Percentiles rank a stretch among this genome's conserved stretches.
phyloP scores from a whole-genome alignment of 1,284 basidiomycete species.

The Paramarasmius palmivorus region DNA sequence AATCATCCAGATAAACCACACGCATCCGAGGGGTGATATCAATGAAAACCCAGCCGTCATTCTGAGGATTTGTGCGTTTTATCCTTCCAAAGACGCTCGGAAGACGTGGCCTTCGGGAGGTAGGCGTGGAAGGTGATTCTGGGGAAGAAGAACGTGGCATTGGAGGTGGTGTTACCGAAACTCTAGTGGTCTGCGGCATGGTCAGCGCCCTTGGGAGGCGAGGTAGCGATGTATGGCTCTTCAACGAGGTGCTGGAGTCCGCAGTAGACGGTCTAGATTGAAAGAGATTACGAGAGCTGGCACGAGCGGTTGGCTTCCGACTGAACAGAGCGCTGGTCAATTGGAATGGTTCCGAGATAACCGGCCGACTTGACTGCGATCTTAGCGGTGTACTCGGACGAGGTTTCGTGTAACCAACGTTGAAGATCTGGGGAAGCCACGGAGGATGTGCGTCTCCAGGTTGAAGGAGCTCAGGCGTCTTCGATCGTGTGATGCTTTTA shows the following conservation, averaged over 20 bases:
- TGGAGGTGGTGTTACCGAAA: no score
- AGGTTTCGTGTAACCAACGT: conserved; percentile 10
- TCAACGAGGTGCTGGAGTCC: background rate
- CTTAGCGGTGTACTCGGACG: background rate
- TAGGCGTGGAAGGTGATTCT: background rate
- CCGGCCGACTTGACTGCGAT: conserved; percentile 1
- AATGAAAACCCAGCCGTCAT: background rate
- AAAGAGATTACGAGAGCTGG: background rate
- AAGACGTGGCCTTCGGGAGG: background rate
- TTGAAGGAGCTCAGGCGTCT: background rate
- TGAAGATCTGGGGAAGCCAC: conserved; percentile 16
- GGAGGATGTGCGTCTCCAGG: conserved; percentile 12
- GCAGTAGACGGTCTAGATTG: background rate
- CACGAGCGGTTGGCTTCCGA: background rate
- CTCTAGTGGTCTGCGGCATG: background rate
- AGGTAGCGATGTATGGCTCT: background rate
- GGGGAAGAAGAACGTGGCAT: background rate
- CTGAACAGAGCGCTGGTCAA: conserved; percentile 5
- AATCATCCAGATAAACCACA: no score
- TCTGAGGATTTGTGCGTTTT: background rate
- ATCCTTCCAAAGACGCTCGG: conserved; percentile 1
- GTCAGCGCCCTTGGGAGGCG: background rate
- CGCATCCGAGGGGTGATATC: background rate
- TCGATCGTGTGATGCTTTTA: background rate
- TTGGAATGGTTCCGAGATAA: conserved; percentile 16